Conservation (phyloP, 177 flowering plant species). For the Vitis hybrid region DNA sequence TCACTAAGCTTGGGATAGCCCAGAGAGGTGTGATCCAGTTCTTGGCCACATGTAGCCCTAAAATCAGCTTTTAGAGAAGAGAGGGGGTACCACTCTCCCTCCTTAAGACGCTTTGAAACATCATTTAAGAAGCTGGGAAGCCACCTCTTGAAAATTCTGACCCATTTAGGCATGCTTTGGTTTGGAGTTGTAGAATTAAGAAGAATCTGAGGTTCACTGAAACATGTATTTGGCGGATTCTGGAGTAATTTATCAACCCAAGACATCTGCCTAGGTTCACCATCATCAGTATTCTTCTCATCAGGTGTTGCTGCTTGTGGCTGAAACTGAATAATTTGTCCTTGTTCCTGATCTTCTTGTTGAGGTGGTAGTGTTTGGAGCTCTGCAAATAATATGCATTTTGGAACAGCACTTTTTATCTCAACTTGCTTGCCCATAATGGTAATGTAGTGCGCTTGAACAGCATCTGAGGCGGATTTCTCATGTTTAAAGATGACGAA, state of each 20-base stretch:
- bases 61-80: slow-evolving; percentile 67
- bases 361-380: slow-evolving; percentile 12
- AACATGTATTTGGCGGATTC: slow-evolving; percentile 7
- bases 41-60: slow-evolving; percentile 44
- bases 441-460: slow-evolving; percentile 37
- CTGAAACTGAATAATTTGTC: neutral
- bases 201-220: slow-evolving; percentile 3
- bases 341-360: slow-evolving; percentile 11
- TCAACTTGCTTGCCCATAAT: slow-evolving; percentile 55
- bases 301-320: slow-evolving; percentile 7
- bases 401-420: slow-evolving; percentile 45
- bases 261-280: slow-evolving; percentile 17
- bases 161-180: slow-evolving; percentile 38
- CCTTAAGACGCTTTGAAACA: slow-evolving; percentile 24
- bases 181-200: slow-evolving; percentile 4
- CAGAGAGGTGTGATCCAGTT: slow-evolving; percentile 58
- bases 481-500: slow-evolving; percentile 50
- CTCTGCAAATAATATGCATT: slow-evolving; percentile 15
- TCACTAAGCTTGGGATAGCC: slow-evolving; percentile 66
- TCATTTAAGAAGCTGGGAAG: slow-evolving; percentile 42
- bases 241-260: slow-evolving; percentile 29
- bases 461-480: slow-evolving; percentile 44
- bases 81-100: slow-evolving; percentile 53
- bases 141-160: slow-evolving; percentile 51
- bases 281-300: slow-evolving; percentile 12